phyloP scores from a whole-genome alignment of 2,329 filamentous ascomycete genomes.

The Ophiostoma sp. region DNA sequence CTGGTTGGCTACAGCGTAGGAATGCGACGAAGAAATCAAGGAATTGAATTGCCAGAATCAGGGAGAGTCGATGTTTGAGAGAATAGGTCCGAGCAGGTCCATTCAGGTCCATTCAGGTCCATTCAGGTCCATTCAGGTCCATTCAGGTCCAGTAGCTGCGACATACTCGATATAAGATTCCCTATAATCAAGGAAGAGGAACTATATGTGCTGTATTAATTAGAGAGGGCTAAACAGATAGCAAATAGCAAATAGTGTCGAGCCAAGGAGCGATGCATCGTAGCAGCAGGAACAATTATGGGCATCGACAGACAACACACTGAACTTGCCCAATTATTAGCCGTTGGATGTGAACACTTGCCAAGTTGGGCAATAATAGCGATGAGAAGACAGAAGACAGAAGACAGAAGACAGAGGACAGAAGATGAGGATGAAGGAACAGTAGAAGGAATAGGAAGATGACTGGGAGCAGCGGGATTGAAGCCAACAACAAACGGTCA shows the following conservation, averaged over 20 bases:
- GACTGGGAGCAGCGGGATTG: too few relatives aligned
- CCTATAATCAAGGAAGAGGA: neutral
- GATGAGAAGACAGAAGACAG: neutral
- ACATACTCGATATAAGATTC: neutral
- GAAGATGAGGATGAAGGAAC: too few relatives aligned
- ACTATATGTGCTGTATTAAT: constrained; percentile 1
- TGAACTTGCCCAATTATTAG: neutral
- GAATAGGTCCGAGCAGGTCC: neutral
- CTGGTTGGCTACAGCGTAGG: neutral
- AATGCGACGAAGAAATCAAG: neutral
- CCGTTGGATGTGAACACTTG: neutral
- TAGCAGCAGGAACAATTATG: neutral
- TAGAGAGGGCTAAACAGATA: neutral
- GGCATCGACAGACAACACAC: neutral
- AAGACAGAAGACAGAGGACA: too few relatives aligned
- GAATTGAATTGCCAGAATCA: neutral
- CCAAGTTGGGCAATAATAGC: neutral
- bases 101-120: neutral
- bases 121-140: too few relatives aligned
- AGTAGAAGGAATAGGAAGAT: neutral
- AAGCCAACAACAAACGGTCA: too few relatives aligned
- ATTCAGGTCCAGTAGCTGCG: neutral
- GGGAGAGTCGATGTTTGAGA: neutral
- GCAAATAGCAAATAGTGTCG: neutral
- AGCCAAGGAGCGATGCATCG: neutral